A percentile compares a stretch with the other conserved stretches of the same genome.
Evolutionary conservation across 805 yeast species (phyloP).

Genomic region (Candida morakotiae): DNA sequence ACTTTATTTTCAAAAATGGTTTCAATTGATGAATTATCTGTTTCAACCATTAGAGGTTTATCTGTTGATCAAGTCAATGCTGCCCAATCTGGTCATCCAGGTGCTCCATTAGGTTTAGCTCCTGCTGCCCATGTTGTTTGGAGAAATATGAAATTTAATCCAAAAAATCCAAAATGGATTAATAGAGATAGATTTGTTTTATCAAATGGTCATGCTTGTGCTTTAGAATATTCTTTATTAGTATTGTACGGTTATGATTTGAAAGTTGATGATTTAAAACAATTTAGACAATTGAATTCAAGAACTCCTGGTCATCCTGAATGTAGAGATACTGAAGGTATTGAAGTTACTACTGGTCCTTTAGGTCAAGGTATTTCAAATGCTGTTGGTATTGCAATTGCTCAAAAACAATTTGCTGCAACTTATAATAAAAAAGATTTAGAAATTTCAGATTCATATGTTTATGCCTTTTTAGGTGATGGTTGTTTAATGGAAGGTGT

Average conservation of each 20-base stretch:
- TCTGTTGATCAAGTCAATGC: slow-evolving; percentile 83
- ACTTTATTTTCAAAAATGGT: slow-evolving; percentile 5
- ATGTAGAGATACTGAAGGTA: slow-evolving; percentile 75
- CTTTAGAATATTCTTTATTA: slow-evolving; percentile 78
- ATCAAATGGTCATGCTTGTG: slow-evolving; percentile 96
- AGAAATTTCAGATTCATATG: slow-evolving; percentile 67
- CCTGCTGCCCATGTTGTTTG: slow-evolving; percentile 89
- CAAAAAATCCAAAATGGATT: slow-evolving; percentile 87
- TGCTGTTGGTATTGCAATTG: slow-evolving; percentile 96
- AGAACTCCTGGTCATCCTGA: slow-evolving; percentile 99
- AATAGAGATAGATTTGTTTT: slow-evolving; percentile 94
- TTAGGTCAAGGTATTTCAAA: slow-evolving; percentile 96
- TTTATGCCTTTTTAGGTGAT: slow-evolving; percentile 86
- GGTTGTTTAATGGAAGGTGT: slow-evolving; percentile 99
- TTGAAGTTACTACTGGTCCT: slow-evolving; percentile 98
- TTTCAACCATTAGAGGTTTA: slow-evolving; percentile 84
- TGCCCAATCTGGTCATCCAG: slow-evolving; percentile 98
- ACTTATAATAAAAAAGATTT: slow-evolving; percentile 86
- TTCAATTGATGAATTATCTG: slow-evolving; percentile 64
- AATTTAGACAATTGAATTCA: slow-evolving; percentile 85
- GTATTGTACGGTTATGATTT: slow-evolving; percentile 82
- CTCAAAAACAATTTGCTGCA: slow-evolving; percentile 88
- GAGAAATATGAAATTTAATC: slow-evolving; percentile 80
- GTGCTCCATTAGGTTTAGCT: slow-evolving; percentile 98
- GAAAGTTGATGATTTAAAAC: slow-evolving; percentile 79